Percentiles rank a stretch among this genome's conserved stretches.
phyloP scores from a whole-genome alignment of 139 green algal genomes.

The Picochlorum sp. region DNA sequence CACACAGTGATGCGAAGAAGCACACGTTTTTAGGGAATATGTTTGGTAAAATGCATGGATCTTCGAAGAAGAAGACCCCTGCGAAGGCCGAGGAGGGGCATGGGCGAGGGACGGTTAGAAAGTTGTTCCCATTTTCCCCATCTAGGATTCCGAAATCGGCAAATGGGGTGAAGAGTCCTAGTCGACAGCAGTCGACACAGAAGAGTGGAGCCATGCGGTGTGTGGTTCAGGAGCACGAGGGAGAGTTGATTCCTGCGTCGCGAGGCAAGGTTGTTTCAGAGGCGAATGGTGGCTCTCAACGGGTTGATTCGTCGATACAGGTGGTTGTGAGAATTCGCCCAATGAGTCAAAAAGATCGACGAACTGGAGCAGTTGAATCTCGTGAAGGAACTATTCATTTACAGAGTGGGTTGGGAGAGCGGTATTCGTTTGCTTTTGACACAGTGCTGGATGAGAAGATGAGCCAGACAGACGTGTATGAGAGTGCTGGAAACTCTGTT shows the following conservation, averaged over 20 bases:
- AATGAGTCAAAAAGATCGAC: slow-evolving; percentile 20
- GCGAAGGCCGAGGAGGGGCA: too few relatives aligned
- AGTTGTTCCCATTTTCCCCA: too few relatives aligned
- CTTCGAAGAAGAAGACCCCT: too few relatives aligned
- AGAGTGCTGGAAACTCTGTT: slow-evolving; percentile 44
- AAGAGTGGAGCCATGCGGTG: too few relatives aligned
- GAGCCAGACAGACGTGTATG: slow-evolving; percentile 59
- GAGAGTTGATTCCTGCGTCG: slow-evolving; percentile 1
- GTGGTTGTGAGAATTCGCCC: slow-evolving; percentile 39
- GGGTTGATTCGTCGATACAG: slow-evolving; percentile 22
- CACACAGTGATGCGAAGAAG: too few relatives aligned
- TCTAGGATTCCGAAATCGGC: not conserved
- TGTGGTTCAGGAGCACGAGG: not conserved
- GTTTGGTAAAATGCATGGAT: too few relatives aligned
- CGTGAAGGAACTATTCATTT: slow-evolving; percentile 44
- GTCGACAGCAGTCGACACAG: too few relatives aligned
- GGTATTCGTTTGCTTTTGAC: slow-evolving; percentile 81
- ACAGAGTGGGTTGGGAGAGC: slow-evolving; percentile 61
- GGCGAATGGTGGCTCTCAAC: not conserved
- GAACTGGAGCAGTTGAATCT: slow-evolving; percentile 30
- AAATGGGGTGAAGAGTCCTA: not conserved
- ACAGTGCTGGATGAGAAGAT: slow-evolving; percentile 51
- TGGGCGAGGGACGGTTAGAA: too few relatives aligned
- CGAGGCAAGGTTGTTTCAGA: not conserved
- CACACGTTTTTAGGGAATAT: too few relatives aligned